Conservation (phyloP, 1,284 basidiomycete genomes). For the Cystodermella granulosa region DNA sequence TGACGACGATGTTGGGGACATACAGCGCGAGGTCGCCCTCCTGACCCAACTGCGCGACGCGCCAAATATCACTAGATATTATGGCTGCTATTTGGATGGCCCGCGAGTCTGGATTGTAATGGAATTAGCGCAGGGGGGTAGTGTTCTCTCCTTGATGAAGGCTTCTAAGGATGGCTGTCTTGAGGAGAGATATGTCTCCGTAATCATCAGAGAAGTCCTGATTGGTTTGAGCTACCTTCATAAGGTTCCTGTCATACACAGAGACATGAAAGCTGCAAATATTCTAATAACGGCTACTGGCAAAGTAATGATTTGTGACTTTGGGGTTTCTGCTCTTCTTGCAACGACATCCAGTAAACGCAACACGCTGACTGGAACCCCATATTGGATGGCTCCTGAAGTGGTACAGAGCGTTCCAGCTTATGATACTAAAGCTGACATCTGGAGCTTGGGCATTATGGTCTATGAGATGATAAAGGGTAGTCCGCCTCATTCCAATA, state of each 20-base stretch:
- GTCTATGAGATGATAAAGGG: slow-evolving; percentile 94
- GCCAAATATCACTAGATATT: slow-evolving; percentile 93
- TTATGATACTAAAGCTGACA: slow-evolving; percentile 94
- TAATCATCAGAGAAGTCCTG: slow-evolving; percentile 89
- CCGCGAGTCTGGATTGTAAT: slow-evolving; percentile 98
- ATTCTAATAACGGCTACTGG: slow-evolving; percentile 82
- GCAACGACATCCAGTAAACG: slow-evolving; percentile 84
- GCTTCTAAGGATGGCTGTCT: slow-evolving; percentile 77
- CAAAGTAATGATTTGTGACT: slow-evolving; percentile 92
- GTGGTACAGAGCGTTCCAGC: slow-evolving; percentile 82
- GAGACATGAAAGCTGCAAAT: slow-evolving; percentile 96
- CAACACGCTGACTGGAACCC: slow-evolving; percentile 92
- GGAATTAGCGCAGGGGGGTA: slow-evolving; percentile 96
- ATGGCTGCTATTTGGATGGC: slow-evolving; percentile 91
- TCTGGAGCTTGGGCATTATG: slow-evolving; percentile 95
- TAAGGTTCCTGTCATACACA: slow-evolving; percentile 90
- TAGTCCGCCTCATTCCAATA: slow-evolving; percentile 83
- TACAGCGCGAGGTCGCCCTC: slow-evolving; percentile 93
- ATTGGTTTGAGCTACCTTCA: slow-evolving; percentile 84
- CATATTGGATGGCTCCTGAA: slow-evolving; percentile 99
- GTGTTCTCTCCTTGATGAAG: slow-evolving; percentile 84
- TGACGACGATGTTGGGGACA: slow-evolving; percentile 94
- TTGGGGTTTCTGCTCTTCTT: slow-evolving; percentile 92
- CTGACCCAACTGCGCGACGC: slow-evolving; percentile 84
- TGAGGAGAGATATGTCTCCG: slow-evolving; percentile 83